Conservation (phyloP, 179 eudicot species). For the Amaranthus tricolor region DNA sequence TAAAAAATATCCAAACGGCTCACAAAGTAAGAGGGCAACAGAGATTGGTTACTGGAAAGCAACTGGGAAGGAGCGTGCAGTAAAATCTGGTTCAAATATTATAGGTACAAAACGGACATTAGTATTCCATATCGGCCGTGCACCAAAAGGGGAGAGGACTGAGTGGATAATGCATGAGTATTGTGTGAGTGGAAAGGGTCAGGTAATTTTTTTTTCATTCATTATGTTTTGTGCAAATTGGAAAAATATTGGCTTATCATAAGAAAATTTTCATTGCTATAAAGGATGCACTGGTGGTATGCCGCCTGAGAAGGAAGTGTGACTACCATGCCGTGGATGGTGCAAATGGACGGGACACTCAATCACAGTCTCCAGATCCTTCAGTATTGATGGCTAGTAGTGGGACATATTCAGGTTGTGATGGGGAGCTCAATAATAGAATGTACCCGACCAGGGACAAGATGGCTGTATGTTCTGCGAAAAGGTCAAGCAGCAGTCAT, state of each 20-base stretch:
- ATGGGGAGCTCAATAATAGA: conserved; percentile 23
- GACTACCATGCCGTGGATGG: conserved; percentile 38
- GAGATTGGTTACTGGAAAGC: conserved; percentile 92
- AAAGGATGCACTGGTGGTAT: conserved; percentile 77
- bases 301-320: conserved; percentile 61
- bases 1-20: conserved; percentile 76
- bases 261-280: not conserved
- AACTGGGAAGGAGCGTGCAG: conserved; percentile 77
- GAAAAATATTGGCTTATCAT: not conserved
- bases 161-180: conserved; percentile 96
- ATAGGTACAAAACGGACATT: conserved; percentile 85
- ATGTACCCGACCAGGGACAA: conserved; percentile 21
- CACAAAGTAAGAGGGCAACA: conserved; percentile 80
- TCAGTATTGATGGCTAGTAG: conserved; percentile 20
- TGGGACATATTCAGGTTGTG: conserved; percentile 25
- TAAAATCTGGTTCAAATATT: conserved; percentile 55
- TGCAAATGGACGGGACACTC: conserved; percentile 24
- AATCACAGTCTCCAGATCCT: conserved; percentile 16
- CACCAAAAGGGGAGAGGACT: conserved; percentile 83
- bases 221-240: too few species aligned
- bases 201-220: conserved; percentile 37
- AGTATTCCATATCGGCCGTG: conserved; percentile 85
- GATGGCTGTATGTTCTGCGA: conserved; percentile 32
- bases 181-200: conserved; percentile 50
- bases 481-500: conserved; percentile 44